These are phyloP conservation scores for Piper longum DNA, from an alignment of 164 flowering plant genomes.

Conservation along the genomic window DNA sequence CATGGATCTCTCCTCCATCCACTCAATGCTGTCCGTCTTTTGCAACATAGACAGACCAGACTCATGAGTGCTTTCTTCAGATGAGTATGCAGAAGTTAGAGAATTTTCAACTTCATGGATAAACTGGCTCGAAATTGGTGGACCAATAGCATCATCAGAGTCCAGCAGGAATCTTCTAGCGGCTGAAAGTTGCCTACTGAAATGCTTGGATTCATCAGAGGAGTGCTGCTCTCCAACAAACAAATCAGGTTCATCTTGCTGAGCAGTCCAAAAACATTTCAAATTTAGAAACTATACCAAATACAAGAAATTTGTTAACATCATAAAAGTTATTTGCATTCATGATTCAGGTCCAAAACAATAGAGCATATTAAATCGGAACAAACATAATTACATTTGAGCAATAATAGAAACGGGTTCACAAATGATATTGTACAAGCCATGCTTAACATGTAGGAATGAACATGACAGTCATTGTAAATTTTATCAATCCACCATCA, in stretches of 20 bases:
- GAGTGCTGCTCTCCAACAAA: slow-evolving; percentile 1
- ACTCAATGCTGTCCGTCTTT: slow-evolving; percentile 4
- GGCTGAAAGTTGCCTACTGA: slow-evolving; percentile 10
- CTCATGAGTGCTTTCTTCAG: slow-evolving; percentile 16
- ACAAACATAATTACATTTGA: no score
- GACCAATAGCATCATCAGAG: slow-evolving; percentile 11
- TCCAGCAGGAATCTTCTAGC: slow-evolving; percentile 12
- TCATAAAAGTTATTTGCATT: no score
- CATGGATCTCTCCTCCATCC: slow-evolving; percentile 5
- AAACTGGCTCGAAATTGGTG: slow-evolving; percentile 28
- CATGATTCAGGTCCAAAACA: no score
- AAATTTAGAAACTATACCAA: no score
- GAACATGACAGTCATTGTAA: no score
- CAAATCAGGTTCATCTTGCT: slow-evolving; percentile 22
- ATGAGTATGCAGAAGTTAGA: slow-evolving; percentile 18
- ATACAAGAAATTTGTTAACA: no score
- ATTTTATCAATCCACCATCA: no score
- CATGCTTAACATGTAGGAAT: no score
- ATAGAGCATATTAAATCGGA: no score
- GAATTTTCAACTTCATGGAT: slow-evolving; percentile 22
- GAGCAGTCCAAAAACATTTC: not conserved
- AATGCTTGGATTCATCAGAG: not conserved
- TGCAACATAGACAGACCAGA: not conserved
- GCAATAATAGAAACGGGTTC: no score
- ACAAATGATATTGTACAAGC: no score